Evolutionary conservation across 2,329 filamentous ascomycete genomes (phyloP).

Genomic region (Microcyclosporella mali): DNA sequence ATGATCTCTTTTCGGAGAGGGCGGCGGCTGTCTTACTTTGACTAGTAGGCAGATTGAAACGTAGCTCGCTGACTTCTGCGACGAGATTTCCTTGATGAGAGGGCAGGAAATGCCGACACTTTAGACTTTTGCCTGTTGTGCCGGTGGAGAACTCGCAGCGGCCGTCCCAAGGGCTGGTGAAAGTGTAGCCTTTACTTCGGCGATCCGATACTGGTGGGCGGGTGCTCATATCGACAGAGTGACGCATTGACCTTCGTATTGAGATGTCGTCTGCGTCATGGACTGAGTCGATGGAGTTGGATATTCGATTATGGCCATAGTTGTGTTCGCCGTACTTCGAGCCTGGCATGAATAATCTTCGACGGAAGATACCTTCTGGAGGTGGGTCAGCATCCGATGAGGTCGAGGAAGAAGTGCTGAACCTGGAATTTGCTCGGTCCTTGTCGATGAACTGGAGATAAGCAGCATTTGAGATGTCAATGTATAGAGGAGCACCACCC

Average conservation of each 20-base stretch:
- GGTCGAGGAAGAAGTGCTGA: slow-evolving; percentile 24
- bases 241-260: slow-evolving; percentile 13
- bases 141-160: slow-evolving; percentile 80
- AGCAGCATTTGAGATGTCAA: slow-evolving; percentile 55
- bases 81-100: slow-evolving; percentile 30
- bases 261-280: slow-evolving; percentile 3
- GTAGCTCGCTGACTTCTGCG: slow-evolving; percentile 68
- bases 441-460: slow-evolving; percentile 52
- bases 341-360: slow-evolving; percentile 46
- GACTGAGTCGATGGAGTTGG: slow-evolving; percentile 5
- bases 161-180: slow-evolving; percentile 80
- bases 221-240: slow-evolving; percentile 11
- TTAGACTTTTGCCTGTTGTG: slow-evolving; percentile 56
- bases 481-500: slow-evolving; percentile 39
- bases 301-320: slow-evolving; percentile 33
- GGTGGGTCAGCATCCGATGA: slow-evolving; percentile 20
- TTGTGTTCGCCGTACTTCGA: slow-evolving; percentile 34
- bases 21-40: slow-evolving; percentile 24
- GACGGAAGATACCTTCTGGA: slow-evolving; percentile 36
- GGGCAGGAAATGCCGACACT: slow-evolving; percentile 26
- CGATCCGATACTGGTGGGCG: slow-evolving; percentile 33
- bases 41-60: slow-evolving; percentile 74
- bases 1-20: slow-evolving; percentile 27
- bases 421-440: slow-evolving; percentile 17
- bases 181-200: slow-evolving; percentile 62